Evolutionary conservation across 1,284 basidiomycete genomes (phyloP), one percentile per base, ranked within the genome.

Genomic region (Cystobasidiaceae sp.): DNA sequence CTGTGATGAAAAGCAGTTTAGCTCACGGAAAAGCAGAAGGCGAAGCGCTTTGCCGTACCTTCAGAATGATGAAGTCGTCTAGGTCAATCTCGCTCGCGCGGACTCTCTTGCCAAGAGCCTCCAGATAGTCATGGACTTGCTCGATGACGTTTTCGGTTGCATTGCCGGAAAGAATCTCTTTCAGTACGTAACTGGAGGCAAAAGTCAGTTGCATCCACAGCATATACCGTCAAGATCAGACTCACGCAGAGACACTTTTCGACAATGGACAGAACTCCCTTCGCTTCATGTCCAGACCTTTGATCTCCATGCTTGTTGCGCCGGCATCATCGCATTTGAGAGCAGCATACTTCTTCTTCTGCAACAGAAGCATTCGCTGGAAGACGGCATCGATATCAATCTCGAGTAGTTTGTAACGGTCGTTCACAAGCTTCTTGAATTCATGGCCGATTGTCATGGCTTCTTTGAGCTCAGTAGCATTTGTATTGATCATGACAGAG

Each of bases 291-390:
- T 99, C 96, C 33, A 99, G 80, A 78, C 96, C 96, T 76, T 98
- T 99, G 77, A 98, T 82, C 76, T 99, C 96, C 27, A 73, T 68
- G 6, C 83, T 84, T 7, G 87, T 88, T 62, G 84, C 82, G 0
- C 82, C 82, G 15, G 83, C 84, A 70, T 91, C 88, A 72, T 90
- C 90, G 41, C 94, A 86, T 78, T 97, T 96, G 75, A 97, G 82
- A 0, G 96, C 96, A 0, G 96, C 96, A 72, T 99, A 99, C 79
- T 98, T 98, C 81, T 98, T 99, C 84, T 98, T 99, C 75, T 98
- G 94, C 56, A 99, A 79, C 21, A 99, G 82, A 0, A 99, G 79
- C 69, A 99, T 83, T 2, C 96, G 85, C 74, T 94, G 86, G 79
- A 98, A 99, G 27, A 97, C 85, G 6, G 89, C 87, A 73, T 99